Evolutionary conservation across 148 eudicot species (phyloP), one percentile per base, ranked within the genome.

Genomic region (Vaccinium macrocarpon): DNA sequence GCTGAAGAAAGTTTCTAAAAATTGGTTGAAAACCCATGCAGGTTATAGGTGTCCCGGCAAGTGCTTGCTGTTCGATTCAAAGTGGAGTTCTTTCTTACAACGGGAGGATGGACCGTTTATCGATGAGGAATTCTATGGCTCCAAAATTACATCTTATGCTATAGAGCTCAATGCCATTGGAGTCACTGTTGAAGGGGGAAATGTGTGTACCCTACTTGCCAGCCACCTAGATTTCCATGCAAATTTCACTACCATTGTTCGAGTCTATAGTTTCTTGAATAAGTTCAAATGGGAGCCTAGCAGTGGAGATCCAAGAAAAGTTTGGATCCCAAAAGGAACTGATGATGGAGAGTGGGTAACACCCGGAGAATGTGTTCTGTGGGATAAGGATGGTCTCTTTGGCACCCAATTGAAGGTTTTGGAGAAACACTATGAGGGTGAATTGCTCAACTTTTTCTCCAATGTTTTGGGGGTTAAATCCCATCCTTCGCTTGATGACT

Each of bases 101-200:
- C 57, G 32, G 46, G 57, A 84, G 27, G 97, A 94, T 82, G 95
- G 92, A 15, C 95, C 97, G 0, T 94, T 91, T 77, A 86, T 94
- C 42, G 97, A 92, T 84, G 92, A 88, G 82, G 85, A 74, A 19
- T 90, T 86, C 80, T 94, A 91, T 82, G 95, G 95, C 38, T 42
- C 83, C 35, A 50, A 16, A 3, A 84, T 92, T n/a, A 46, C 70
- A 0, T 84, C 87, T 19, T 92, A 89, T 79, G 78, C 74, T 64
- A 27, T 21, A 42, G 95, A 90, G 88, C 95, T 94, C 70, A 85
- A 68, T n/a, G 38, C 85, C 11, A 59, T 92, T 14, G 94, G 93
- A 29, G 94, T 94, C 52, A 88, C 49, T n/a, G 12, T 77, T 49
- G 87, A 89, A 52, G 21, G 73, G 23, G 18, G 35, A 35, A 79